Percentiles rank a stretch among this genome's conserved stretches.
phyloP scores from a whole-genome alignment of 2,329 filamentous ascomycete genomes.

The Cadophora malorum region DNA sequence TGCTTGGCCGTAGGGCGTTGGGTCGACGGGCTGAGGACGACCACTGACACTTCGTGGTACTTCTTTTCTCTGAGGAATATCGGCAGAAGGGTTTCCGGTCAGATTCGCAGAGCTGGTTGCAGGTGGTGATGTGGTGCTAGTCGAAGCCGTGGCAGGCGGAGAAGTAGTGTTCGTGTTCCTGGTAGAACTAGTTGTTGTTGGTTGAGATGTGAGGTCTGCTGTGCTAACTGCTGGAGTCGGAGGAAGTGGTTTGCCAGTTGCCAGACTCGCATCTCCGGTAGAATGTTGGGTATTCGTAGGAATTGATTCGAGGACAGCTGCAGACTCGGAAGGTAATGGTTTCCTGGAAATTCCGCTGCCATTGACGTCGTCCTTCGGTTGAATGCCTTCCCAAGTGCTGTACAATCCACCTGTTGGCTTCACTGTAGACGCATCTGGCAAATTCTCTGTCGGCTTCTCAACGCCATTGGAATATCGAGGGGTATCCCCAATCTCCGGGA shows the following conservation, averaged over 20 bases:
- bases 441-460: neutral
- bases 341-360: conserved; percentile 10
- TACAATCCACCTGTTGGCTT: conserved; percentile 15
- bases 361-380: conserved; percentile 15
- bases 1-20: conserved; percentile 32
- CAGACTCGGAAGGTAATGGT: conserved; percentile 13
- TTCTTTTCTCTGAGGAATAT: conserved; percentile 6
- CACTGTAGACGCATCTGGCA: neutral
- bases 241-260: conserved; percentile 16
- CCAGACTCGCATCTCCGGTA: neutral
- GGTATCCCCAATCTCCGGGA: neutral
- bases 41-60: conserved; percentile 1
- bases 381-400: conserved; percentile 19
- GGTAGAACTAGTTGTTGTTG: neutral
- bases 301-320: conserved; percentile 5
- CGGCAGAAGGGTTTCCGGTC: neutral
- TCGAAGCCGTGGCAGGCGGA: neutral
- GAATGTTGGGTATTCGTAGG: neutral
- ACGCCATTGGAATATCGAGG: conserved; percentile 15
- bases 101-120: conserved; percentile 5
- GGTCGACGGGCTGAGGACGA: conserved; percentile 24
- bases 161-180: neutral
- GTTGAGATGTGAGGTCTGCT: neutral
- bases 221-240: conserved; percentile 14
- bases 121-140: neutral